Evolutionary conservation across 352 stramenopile species (phyloP), one percentile per base, ranked within the genome.

Genomic region (Aphanomyces invadans): DNA sequence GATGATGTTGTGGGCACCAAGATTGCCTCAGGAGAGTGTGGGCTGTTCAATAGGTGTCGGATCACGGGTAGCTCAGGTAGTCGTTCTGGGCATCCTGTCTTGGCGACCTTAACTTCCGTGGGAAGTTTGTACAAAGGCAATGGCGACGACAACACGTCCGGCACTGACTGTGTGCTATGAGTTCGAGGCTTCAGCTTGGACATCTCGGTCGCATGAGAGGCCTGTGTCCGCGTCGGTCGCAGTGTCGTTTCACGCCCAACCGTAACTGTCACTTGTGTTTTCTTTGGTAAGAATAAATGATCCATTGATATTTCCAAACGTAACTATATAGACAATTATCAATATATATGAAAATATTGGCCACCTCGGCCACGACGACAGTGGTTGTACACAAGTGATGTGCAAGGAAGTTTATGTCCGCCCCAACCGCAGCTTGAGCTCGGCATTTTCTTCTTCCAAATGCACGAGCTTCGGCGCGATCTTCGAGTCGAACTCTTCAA

Each of bases 381-480:
- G n/a, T n/a, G n/a, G n/a, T n/a, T n/a, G n/a, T n/a, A n/a, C n/a
- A n/a, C n/a, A n/a, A n/a, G n/a, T n/a, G n/a, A n/a, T n/a, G n/a
- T n/a, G n/a, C n/a, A n/a, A n/a, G n/a, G n/a, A n/a, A n/a, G 15
- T 42, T 42, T 42, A 42, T 15, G 36, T 42, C 36, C 36, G 36
- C 36, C 46, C n/a, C n/a, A 54, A 29, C 19, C 44, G 59, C 23
- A 23, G 38, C 33, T 66, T 66, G n/a, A 94, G 74, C 65, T 83
- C 76, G 59, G 89, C 79, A 59, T 94, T 94, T 68, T 94, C 85
- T n/a, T 94, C 85, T 65, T 94, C 85, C 15, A 94, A 72, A 11
- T 77, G 78, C 25, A 94, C 72, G 28, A 94, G 71, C 71, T 90
- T 91, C 4, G 85, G 83, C 26, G 82, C 85, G 36, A 94, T 78